A percentile compares a stretch with the other conserved stretches of the same genome.
Evolutionary conservation across 306 rosid genomes (phyloP).

Genomic region (Mimosa pudica): DNA sequence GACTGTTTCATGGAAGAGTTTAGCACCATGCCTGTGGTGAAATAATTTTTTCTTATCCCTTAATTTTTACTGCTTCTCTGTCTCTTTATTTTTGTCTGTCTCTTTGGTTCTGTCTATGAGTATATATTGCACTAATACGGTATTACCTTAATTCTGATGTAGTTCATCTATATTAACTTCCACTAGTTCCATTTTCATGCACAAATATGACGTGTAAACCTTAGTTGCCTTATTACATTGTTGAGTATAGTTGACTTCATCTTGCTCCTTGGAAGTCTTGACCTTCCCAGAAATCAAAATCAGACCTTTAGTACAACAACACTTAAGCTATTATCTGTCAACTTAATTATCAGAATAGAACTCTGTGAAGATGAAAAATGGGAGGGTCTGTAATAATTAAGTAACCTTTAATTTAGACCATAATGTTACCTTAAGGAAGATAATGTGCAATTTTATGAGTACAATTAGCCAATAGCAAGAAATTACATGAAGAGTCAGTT

Average conservation of each 20-base stretch:
- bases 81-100: constrained; percentile 2
- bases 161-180: constrained; percentile 22
- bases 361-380: background rate
- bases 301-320: background rate
- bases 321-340: background rate
- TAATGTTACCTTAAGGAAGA: background rate
- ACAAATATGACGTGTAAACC: background rate
- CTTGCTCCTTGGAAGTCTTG: background rate
- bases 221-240: background rate
- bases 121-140: background rate
- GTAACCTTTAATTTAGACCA: background rate
- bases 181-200: constrained; percentile 10
- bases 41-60: constrained; percentile 9
- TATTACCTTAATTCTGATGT: constrained; percentile 6
- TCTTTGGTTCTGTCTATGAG: constrained; percentile 2
- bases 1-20: constrained; percentile 53
- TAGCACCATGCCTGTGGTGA: constrained; percentile 34
- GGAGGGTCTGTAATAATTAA: background rate
- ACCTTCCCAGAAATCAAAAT: background rate
- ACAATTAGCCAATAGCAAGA: background rate
- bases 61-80: background rate
- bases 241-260: background rate
- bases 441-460: background rate
- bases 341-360: background rate
- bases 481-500: background rate